Evolutionary conservation across 1,284 basidiomycete genomes (phyloP).

Genomic region (Cryptococcus sp.): DNA sequence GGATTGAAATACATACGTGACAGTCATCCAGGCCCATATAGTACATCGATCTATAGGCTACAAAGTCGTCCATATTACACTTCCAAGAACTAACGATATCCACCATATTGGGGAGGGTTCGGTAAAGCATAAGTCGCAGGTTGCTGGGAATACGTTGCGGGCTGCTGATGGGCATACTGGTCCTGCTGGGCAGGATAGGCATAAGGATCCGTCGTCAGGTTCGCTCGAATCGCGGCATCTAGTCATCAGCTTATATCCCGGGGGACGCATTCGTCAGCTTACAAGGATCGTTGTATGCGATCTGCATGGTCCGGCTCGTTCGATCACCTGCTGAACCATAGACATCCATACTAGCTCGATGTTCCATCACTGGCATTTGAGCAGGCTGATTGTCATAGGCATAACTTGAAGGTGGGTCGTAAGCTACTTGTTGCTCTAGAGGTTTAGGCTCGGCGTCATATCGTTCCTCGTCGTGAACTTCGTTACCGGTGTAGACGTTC

Average conservation of each 20-base stretch:
- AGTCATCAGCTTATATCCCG: neutral
- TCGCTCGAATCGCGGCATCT: conserved; percentile 38
- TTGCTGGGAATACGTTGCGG: conserved; percentile 9
- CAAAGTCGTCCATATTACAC: neutral
- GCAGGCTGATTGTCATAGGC: neutral
- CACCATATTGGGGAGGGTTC: conserved; percentile 29
- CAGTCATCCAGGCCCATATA: too few species aligned
- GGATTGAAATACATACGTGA: too few species aligned
- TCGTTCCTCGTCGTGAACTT: conserved; percentile 33
- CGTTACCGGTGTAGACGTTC: conserved; percentile 20
- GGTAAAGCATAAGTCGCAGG: conserved; percentile 18
- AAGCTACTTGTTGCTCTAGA: neutral
- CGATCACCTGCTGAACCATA: conserved; percentile 52
- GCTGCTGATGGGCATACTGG: conserved; percentile 1
- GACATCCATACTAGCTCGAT: conserved; percentile 68
- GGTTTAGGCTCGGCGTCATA: conserved; percentile 9
- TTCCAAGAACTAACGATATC: conserved; percentile 23
- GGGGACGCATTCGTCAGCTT: conserved; percentile 50
- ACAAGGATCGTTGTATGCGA: conserved; percentile 46
- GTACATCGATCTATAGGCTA: too few species aligned
- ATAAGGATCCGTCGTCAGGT: conserved; percentile 15
- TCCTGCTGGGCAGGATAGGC: neutral
- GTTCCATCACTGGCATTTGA: conserved; percentile 4
- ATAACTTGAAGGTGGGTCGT: conserved; percentile 50
- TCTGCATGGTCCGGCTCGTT: conserved; percentile 72